Base-by-base conservation (phyloP, 495 filamentous ascomycete species). In the Aspergillus hancockii region DNA sequence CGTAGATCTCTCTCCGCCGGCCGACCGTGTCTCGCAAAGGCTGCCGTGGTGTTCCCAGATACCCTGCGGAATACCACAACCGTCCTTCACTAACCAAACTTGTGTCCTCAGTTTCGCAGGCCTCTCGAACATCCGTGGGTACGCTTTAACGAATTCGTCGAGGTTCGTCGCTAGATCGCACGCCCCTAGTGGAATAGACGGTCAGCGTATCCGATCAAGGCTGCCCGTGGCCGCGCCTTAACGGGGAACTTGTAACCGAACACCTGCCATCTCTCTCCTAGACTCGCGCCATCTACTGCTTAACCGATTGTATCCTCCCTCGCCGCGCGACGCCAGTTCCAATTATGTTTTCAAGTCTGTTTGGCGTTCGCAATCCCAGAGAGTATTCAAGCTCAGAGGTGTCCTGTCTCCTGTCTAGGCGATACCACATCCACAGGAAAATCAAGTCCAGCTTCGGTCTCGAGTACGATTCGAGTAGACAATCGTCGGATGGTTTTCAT, bases 401-500 rank as follows among this genome's bases (percentile, higher is more conserved):
- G 31, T 53, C 51, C 30, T 53, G 51, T 53, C 51, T 53, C 13
- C n/a, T 53, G 31, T 53, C 51, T 53, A 53, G 16, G 16, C 31
- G 31, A 53, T 53, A 53, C 31, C 31, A 53, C 31, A 38, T 36
- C 32, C 31, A 53, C 31, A 21, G 19, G 51, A 38, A 23, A 40
- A 53, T 3, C 32, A 53, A 53, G 31, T 53, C 32, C 34, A 53
- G 51, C 31, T 53, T 34, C 34, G 31, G 51, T 53, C 51, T 53
- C 16, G 31, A 53, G 51, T 53, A 53, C 31, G 16, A 53, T 16
- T 53, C 51, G 51, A 53, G 31, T 53, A 53, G 51, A 40, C 51
- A 53, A 25, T 53, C 31, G 51, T 38, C 51, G 51, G 31, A 53
- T 53, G 16, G 51, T 52, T 52, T 52, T 28, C 49, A 51, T 51